Percentiles rank a stretch among this genome's conserved stretches.
Conservation (phyloP, 2,329 filamentous ascomycete genomes). For the Coniochaeta sp. region DNA sequence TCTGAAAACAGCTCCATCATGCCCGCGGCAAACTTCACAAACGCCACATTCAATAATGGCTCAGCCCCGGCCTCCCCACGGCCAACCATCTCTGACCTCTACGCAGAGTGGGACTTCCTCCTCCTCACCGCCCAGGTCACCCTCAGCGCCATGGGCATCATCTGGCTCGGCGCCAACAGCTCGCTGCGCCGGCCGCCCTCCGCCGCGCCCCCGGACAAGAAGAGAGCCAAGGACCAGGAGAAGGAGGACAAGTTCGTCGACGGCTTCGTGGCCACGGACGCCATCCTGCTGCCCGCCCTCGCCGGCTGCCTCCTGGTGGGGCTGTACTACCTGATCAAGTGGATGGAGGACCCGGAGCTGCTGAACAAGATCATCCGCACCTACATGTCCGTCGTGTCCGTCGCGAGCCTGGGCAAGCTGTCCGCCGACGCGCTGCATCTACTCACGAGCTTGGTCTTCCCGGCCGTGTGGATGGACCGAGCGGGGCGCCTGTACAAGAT, state of each 20-base stretch:
- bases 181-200: slow-evolving; percentile 78
- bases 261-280: slow-evolving; percentile 68
- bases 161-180: slow-evolving; percentile 79
- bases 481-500: slow-evolving; percentile 36
- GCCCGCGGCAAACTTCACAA: neutral
- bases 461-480: slow-evolving; percentile 53
- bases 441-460: slow-evolving; percentile 62
- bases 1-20: neutral
- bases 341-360: slow-evolving; percentile 71
- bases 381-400: slow-evolving; percentile 75
- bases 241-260: slow-evolving; percentile 49
- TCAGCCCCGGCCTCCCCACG: neutral
- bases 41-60: neutral
- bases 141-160: slow-evolving; percentile 68
- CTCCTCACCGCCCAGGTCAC: slow-evolving; percentile 40
- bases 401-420: slow-evolving; percentile 69
- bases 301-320: slow-evolving; percentile 63
- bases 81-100: neutral
- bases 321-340: slow-evolving; percentile 85
- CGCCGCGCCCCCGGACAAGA: slow-evolving; percentile 52
- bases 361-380: slow-evolving; percentile 76
- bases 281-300: slow-evolving; percentile 74
- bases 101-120: slow-evolving; percentile 25
- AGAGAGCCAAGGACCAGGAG: slow-evolving; percentile 30
- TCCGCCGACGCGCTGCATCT: slow-evolving; percentile 66